These are phyloP conservation scores for Diaporthe humulicola DNA, from an alignment of 2,329 filamentous ascomycete species.

Conservation along the genomic window DNA sequence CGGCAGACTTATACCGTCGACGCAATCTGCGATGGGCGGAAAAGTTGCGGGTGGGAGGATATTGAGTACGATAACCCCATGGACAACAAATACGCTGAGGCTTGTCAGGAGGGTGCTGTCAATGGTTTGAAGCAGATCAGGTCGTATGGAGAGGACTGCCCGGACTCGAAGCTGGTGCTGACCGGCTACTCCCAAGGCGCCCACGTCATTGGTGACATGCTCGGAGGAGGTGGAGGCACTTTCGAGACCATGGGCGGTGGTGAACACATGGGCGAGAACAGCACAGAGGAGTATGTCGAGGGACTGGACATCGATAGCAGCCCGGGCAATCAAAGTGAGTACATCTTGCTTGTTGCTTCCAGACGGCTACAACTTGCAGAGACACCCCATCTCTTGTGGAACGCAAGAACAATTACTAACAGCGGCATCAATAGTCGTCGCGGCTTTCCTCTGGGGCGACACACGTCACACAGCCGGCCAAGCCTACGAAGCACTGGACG, in stretches of 20 bases:
- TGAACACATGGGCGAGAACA: constrained; percentile 21
- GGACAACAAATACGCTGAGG: constrained; percentile 20
- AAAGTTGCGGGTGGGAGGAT: constrained; percentile 33
- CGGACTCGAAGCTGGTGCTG: constrained; percentile 19
- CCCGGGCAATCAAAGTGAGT: constrained; percentile 23
- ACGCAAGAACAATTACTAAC: neutral
- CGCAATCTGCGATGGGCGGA: constrained; percentile 12
- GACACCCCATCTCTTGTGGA: too few species aligned
- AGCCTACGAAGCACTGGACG: constrained; percentile 25
- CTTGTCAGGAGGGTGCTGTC: constrained; percentile 19
- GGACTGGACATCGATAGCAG: constrained; percentile 14
- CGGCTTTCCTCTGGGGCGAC: constrained; percentile 32
- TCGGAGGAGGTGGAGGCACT: constrained; percentile 23
- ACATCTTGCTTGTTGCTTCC: neutral
- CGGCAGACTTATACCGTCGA: constrained; percentile 8
- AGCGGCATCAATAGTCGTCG: neutral
- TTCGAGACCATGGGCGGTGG: constrained; percentile 21
- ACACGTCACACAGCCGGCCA: constrained; percentile 29
- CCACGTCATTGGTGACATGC: constrained; percentile 22
- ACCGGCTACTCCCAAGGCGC: constrained; percentile 31
- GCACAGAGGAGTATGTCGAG: constrained; percentile 16
- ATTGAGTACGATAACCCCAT: constrained; percentile 3
- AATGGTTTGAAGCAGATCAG: constrained; percentile 26
- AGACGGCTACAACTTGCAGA: too few species aligned
- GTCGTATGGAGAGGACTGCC: constrained; percentile 21